Evolutionary conservation across 257 asterid species (phyloP).

Genomic region (Echium plantagineum): DNA sequence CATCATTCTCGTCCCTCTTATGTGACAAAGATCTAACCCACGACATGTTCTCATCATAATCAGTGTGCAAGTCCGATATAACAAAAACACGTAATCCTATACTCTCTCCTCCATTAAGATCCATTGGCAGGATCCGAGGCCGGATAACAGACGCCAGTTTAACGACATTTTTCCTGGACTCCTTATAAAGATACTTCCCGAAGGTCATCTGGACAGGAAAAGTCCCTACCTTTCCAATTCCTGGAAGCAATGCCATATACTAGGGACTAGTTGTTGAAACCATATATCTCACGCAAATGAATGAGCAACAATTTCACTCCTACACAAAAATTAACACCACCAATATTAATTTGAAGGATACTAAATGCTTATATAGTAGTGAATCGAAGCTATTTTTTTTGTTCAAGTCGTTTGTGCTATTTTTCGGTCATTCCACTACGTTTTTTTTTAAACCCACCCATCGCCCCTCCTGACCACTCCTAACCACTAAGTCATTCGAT

Average conservation of each 20-base stretch:
- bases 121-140: slow-evolving; percentile 31
- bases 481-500: no score
- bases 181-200: slow-evolving; percentile 1
- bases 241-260: slow-evolving; percentile 15
- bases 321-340: no score
- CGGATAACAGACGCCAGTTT: slow-evolving; percentile 17
- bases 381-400: no score
- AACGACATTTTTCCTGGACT: slow-evolving; percentile 3
- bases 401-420: no score
- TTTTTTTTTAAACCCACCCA: no score
- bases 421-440: no score
- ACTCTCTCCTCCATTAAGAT: slow-evolving; percentile 2
- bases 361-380: no score
- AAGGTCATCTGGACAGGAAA: slow-evolving; percentile 10
- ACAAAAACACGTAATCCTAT: slow-evolving; percentile 40
- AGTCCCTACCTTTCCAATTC: slow-evolving; percentile 8
- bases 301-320: no score
- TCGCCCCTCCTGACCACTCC: no score
- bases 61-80: slow-evolving; percentile 84
- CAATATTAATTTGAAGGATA: no score
- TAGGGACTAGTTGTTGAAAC: slow-evolving; percentile 25
- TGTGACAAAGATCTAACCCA: slow-evolving; percentile 48
- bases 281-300: slow-evolving; percentile 13
- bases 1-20: slow-evolving; percentile 23
- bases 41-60: slow-evolving; percentile 55